Conservation (phyloP, 1,284 basidiomycete species). For the Phellinidium pouzarii region DNA sequence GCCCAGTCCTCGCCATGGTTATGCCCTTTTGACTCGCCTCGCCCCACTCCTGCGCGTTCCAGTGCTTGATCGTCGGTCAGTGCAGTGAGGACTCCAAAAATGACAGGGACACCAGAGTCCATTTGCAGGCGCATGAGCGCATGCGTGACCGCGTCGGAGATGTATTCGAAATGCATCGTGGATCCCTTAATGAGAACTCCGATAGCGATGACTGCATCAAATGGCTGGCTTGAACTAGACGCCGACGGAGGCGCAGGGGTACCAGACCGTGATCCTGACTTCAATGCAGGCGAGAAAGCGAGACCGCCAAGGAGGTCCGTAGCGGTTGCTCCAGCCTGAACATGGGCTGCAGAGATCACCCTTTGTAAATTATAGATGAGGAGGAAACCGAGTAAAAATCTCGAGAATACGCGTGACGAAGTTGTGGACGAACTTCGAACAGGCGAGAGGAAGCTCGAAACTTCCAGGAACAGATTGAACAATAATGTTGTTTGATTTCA, state of each 20-base stretch:
- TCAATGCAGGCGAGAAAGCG: slow-evolving; percentile 36
- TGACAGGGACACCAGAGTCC: slow-evolving; percentile 90
- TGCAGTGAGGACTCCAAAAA: slow-evolving; percentile 94
- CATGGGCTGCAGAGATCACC: slow-evolving; percentile 77
- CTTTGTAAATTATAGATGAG: slow-evolving; percentile 33
- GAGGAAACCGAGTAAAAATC: background rate
- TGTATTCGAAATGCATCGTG: slow-evolving; percentile 99
- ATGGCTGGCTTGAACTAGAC: slow-evolving; percentile 55
- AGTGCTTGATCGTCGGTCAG: slow-evolving; percentile 93
- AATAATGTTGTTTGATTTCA: slow-evolving; percentile 86
- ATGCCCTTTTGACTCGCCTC: slow-evolving; percentile 63
- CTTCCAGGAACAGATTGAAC: slow-evolving; percentile 91
- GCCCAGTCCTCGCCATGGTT: slow-evolving; percentile 98
- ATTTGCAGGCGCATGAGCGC: slow-evolving; percentile 92
- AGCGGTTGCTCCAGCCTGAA: slow-evolving; percentile 67
- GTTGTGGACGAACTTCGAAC: slow-evolving; percentile 52
- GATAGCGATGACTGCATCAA: slow-evolving; percentile 94
- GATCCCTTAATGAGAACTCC: slow-evolving; percentile 96
- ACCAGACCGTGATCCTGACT: slow-evolving; percentile 39
- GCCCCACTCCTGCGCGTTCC: slow-evolving; percentile 81
- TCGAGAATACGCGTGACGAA: background rate
- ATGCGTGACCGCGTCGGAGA: slow-evolving; percentile 87
- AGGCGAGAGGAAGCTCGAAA: slow-evolving; percentile 88
- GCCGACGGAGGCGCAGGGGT: slow-evolving; percentile 36
- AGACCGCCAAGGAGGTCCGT: slow-evolving; percentile 78